Percentiles rank a stretch among this genome's conserved stretches.
These are phyloP conservation scores for Leptosphaerulina australis DNA, from an alignment of 2,329 filamentous ascomycete genomes.

Conservation along the genomic window DNA sequence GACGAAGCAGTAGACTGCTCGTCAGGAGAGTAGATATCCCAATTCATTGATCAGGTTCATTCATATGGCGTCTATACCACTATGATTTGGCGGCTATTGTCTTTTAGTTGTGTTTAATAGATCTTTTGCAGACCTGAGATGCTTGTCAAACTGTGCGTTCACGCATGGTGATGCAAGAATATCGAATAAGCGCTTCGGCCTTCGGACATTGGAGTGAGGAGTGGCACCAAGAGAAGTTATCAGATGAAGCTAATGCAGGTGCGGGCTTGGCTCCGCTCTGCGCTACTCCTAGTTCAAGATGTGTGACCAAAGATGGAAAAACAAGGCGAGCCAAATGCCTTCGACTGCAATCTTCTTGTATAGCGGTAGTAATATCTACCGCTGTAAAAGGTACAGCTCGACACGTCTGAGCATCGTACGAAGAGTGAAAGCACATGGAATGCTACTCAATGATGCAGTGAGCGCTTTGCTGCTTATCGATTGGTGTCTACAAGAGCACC, in stretches of 20 bases:
- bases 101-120: conserved; percentile 11
- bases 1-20: conserved; percentile 25
- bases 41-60: conserved; percentile 23
- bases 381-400: no score
- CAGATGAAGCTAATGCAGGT: conserved; percentile 17
- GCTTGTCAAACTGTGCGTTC: neutral
- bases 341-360: neutral
- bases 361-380: neutral
- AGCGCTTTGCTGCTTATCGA: conserved; percentile 2
- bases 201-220: neutral
- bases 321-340: neutral
- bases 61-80: conserved; percentile 21
- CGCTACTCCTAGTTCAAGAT: neutral
- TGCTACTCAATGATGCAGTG: neutral
- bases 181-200: neutral
- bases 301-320: neutral
- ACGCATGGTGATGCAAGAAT: neutral
- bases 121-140: neutral
- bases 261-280: conserved; percentile 16
- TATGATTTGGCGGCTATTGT: neutral
- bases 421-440: no score
- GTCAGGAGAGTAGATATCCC: conserved; percentile 38
- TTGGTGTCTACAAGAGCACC: neutral
- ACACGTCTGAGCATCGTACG: no score
- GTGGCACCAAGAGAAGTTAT: neutral